Evolutionary conservation across 352 stramenopile species (phyloP).

Genomic region (Pelagophyceae sp.): DNA sequence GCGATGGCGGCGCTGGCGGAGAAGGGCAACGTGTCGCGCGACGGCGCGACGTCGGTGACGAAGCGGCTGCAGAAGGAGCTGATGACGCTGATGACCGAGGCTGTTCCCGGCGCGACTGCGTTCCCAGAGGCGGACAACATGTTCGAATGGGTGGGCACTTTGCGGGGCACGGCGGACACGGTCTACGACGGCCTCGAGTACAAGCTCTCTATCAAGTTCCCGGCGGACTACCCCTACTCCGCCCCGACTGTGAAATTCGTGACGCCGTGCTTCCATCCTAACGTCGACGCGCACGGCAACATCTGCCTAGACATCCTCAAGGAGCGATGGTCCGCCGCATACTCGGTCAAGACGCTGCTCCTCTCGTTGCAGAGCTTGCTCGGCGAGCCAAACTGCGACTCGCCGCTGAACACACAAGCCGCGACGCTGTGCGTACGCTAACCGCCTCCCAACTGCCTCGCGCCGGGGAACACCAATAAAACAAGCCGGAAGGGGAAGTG

Average conservation of each 20-base stretch:
- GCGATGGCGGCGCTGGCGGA: not conserved
- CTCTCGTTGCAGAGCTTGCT: slow-evolving; percentile 30
- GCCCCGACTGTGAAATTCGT: slow-evolving; percentile 32
- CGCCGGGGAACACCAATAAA: no score
- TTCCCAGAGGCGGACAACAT: slow-evolving; percentile 38
- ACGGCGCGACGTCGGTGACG: slow-evolving; percentile 24
- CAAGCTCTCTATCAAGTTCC: slow-evolving; percentile 37
- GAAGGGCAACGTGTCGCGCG: not conserved
- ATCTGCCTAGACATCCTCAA: slow-evolving; percentile 42
- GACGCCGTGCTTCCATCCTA: slow-evolving; percentile 37
- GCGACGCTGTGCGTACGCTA: no score
- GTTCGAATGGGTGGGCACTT: slow-evolving; percentile 41
- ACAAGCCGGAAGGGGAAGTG: no score
- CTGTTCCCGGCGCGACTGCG: slow-evolving; percentile 31
- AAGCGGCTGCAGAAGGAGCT: slow-evolving; percentile 34
- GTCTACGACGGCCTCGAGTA: slow-evolving; percentile 38
- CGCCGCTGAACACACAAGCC: slow-evolving; percentile 34
- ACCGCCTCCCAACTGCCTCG: no score
- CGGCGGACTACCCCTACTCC: slow-evolving; percentile 36
- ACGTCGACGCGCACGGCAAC: slow-evolving; percentile 38
- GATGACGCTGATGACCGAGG: slow-evolving; percentile 31
- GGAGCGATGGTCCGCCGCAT: slow-evolving; percentile 38
- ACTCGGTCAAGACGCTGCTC: slow-evolving; percentile 35
- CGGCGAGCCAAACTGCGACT: slow-evolving; percentile 39
- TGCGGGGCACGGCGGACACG: slow-evolving; percentile 32